Conservation (phyloP, 768 basidiomycete species). For the Tylopilus felleus region DNA sequence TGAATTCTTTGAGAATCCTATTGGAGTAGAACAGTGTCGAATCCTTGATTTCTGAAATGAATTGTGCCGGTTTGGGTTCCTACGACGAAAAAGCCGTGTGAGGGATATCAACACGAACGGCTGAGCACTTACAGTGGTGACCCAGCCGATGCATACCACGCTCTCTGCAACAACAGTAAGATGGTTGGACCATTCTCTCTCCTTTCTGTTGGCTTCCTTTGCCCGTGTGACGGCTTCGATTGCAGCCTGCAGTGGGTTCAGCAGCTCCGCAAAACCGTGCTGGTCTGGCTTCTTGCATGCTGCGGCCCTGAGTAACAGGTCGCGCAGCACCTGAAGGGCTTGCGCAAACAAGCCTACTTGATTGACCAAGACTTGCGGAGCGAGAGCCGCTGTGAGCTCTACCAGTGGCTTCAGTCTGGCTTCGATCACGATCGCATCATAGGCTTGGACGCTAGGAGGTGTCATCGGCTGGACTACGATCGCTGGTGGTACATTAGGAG, state of each 20-base stretch:
- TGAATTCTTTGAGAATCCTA: slow-evolving; percentile 87
- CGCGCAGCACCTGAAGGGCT: slow-evolving; percentile 65
- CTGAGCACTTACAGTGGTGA: slow-evolving; percentile 61
- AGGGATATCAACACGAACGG: background rate
- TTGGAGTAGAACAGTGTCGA: slow-evolving; percentile 86
- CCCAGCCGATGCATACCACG: slow-evolving; percentile 81
- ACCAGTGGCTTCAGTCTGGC: slow-evolving; percentile 73
- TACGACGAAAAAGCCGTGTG: slow-evolving; percentile 14
- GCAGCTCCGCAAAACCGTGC: slow-evolving; percentile 50
- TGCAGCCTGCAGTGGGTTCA: slow-evolving; percentile 65
- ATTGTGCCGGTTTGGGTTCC: slow-evolving; percentile 78
- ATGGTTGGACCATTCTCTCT: slow-evolving; percentile 80
- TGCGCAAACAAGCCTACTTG: slow-evolving; percentile 73
- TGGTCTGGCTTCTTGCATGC: slow-evolving; percentile 79
- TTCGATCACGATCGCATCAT: slow-evolving; percentile 68
- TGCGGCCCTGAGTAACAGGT: slow-evolving; percentile 62
- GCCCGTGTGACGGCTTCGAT: slow-evolving; percentile 75
- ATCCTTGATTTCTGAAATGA: slow-evolving; percentile 81
- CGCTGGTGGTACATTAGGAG: slow-evolving; percentile 35
- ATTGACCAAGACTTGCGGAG: slow-evolving; percentile 65
- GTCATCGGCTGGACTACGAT: slow-evolving; percentile 38
- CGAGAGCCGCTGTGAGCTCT: slow-evolving; percentile 66
- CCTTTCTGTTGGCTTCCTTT: slow-evolving; percentile 78
- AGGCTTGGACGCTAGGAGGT: slow-evolving; percentile 66
- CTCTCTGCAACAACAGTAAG: slow-evolving; percentile 82